Evolutionary conservation across 2,329 filamentous ascomycete genomes (phyloP), one percentile per base, ranked within the genome.

Genomic region (Plectosphaerella cucumerina): DNA sequence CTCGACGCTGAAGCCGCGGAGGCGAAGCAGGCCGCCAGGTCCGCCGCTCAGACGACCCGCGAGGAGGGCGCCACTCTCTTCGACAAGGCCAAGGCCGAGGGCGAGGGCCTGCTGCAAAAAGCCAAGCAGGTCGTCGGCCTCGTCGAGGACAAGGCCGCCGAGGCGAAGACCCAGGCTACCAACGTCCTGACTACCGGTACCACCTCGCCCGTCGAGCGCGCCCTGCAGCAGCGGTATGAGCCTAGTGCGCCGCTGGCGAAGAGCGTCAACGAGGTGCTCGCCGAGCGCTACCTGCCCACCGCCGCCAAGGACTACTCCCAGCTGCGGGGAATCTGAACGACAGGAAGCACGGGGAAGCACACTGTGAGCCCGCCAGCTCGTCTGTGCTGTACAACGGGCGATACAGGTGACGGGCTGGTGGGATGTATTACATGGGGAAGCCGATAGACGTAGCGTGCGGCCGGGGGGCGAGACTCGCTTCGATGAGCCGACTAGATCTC

Each of bases 201-300:
- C 51, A 52, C 69, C 47, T 59, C 71, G 5, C 65, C 74, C 3
- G 70, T 77, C 15, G 71, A 82, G 59, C 72, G 66, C 63, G 79
- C 78, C 10, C 66, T 78, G 53, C 67, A 72, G 50, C 69, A 82
- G 65, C 70, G 81, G 47, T 84, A 75, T 56, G 69, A 76, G 62
- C 72, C 70, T 56, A 60, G 68, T 41, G 61, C 63, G 14, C 62
- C 62, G 49, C 61, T 73, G 56, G 68, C 72, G 53, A 76, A 76
- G 67, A 77, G 70, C 44, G 75, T 78, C 18, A 72, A 79, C 54
- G 75, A 83, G 61, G 70, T 74, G 41, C 65, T 85, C 48, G 72
- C 69, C 46, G 78, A 83, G 62, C 70, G 81, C 58, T 85, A 85
- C 60, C 72, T 63, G 57, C 74, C 74, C 1, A 64, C 78, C 53